Percentiles rank a stretch among this genome's conserved stretches.
Evolutionary conservation across 2,329 filamentous ascomycete species (phyloP).

Genomic region (Aspergillus quadricinctus): DNA sequence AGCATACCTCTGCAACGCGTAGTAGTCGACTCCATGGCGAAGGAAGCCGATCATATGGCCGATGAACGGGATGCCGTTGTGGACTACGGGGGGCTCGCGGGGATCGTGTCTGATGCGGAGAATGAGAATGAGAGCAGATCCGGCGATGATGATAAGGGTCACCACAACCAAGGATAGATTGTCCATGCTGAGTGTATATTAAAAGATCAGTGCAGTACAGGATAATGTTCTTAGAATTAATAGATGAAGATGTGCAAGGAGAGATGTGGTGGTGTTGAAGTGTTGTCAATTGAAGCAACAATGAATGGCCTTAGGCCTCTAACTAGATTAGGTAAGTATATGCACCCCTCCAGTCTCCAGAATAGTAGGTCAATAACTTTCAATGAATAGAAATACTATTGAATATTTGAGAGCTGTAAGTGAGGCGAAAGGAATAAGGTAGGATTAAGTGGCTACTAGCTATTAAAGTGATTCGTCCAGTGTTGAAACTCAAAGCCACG

Average conservation of each 20-base stretch:
- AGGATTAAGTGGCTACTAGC: too few species aligned
- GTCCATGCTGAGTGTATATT: background rate
- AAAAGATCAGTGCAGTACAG: background rate
- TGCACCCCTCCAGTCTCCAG: background rate
- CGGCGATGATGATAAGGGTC: background rate
- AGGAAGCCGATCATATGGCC: conserved; percentile 24
- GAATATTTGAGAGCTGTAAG: background rate
- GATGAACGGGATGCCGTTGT: conserved; percentile 20
- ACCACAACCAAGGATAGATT: background rate
- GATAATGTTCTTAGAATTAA: background rate
- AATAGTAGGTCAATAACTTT: background rate
- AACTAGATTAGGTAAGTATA: background rate
- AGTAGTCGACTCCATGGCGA: conserved; percentile 22
- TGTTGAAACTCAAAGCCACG: background rate
- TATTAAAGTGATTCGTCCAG: background rate
- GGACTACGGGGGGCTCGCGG: conserved; percentile 22
- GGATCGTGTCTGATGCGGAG: conserved; percentile 13
- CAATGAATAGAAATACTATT: background rate
- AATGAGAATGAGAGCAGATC: background rate
- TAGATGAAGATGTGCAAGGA: background rate
- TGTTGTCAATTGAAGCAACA: background rate
- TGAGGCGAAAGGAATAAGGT: background rate
- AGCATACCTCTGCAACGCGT: conserved; percentile 14
- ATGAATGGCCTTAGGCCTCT: background rate
- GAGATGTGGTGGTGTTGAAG: background rate